Evolutionary conservation across 2,329 filamentous ascomycete species (phyloP).

Genomic region (Lecanosticta acicola): DNA sequence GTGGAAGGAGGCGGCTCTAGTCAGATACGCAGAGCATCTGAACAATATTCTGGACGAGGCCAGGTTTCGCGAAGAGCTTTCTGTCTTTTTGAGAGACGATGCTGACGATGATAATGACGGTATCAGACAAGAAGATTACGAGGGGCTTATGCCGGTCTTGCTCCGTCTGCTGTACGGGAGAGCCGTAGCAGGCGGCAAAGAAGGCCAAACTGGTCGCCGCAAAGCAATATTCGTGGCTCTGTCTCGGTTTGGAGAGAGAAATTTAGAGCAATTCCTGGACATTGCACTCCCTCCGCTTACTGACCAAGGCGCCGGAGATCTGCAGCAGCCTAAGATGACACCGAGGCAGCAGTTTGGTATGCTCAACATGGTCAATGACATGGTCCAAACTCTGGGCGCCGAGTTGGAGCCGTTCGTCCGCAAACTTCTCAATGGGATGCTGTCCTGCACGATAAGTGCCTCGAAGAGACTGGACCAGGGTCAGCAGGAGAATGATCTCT

Average conservation of each 20-base stretch:
- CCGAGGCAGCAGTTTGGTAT: constrained; percentile 80
- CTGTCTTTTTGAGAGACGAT: constrained; percentile 65
- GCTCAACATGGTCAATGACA: constrained; percentile 81
- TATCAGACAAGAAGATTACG: constrained; percentile 66
- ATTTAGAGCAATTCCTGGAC: constrained; percentile 74
- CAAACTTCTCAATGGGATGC: constrained; percentile 65
- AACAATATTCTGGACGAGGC: constrained; percentile 84
- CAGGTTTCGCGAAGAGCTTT: constrained; percentile 88
- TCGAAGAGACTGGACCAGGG: constrained; percentile 27
- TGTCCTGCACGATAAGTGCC: constrained; percentile 64
- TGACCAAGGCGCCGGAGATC: neutral
- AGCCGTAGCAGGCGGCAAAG: constrained; percentile 72
- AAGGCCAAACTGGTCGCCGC: constrained; percentile 74
- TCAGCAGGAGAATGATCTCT: constrained; percentile 37
- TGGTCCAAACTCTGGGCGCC: constrained; percentile 77
- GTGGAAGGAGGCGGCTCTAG: constrained; percentile 77
- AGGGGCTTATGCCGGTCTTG: constrained; percentile 74
- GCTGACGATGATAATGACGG: constrained; percentile 49
- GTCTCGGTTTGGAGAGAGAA: constrained; percentile 66
- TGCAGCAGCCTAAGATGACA: constrained; percentile 10
- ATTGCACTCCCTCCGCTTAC: constrained; percentile 64
- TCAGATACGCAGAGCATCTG: constrained; percentile 76
- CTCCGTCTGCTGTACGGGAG: constrained; percentile 84
- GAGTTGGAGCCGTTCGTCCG: constrained; percentile 63
- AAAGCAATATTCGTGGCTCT: constrained; percentile 69